A percentile compares a stretch with the other conserved stretches of the same genome.
Conservation (phyloP, 1,284 basidiomycete genomes). For the Ceratobasidium sp. region DNA sequence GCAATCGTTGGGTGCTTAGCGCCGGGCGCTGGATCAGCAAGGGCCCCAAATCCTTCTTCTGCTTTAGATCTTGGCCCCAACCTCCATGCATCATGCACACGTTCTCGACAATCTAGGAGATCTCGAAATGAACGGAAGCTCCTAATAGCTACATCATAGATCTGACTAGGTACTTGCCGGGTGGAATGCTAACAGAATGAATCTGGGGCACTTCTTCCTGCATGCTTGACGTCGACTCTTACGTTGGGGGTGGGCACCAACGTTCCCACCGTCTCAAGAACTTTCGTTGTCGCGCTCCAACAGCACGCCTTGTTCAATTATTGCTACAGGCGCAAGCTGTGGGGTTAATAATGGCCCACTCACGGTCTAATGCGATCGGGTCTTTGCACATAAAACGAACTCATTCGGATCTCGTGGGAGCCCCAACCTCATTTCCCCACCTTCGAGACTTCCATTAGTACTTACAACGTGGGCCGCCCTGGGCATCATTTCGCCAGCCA, state of each 20-base stretch:
- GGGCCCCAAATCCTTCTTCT: neutral
- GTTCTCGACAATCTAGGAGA: neutral
- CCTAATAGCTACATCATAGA: neutral
- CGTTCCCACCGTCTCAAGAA: neutral
- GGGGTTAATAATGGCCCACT: neutral
- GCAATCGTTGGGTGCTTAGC: neutral
- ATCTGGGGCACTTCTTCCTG: neutral
- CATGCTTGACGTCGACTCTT: constrained; percentile 16
- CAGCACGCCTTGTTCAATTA: too few species aligned
- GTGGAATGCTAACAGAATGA: neutral
- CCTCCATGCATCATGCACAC: neutral
- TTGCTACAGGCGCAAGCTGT: too few species aligned
- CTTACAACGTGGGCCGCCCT: constrained; percentile 7
- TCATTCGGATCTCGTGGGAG: constrained; percentile 19
- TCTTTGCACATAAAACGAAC: constrained; percentile 20
- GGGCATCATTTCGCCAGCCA: neutral
- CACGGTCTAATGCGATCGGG: neutral
- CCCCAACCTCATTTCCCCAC: constrained; percentile 21
- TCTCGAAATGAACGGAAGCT: neutral
- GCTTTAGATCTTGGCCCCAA: constrained; percentile 1
- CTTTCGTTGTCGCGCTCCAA: neutral
- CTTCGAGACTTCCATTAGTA: neutral
- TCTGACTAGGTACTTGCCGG: neutral
- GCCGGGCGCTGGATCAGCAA: neutral
- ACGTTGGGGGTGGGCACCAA: constrained; percentile 28